Base-by-base conservation (phyloP, 768 basidiomycete genomes). In the Dioszegia aurantiaca region DNA sequence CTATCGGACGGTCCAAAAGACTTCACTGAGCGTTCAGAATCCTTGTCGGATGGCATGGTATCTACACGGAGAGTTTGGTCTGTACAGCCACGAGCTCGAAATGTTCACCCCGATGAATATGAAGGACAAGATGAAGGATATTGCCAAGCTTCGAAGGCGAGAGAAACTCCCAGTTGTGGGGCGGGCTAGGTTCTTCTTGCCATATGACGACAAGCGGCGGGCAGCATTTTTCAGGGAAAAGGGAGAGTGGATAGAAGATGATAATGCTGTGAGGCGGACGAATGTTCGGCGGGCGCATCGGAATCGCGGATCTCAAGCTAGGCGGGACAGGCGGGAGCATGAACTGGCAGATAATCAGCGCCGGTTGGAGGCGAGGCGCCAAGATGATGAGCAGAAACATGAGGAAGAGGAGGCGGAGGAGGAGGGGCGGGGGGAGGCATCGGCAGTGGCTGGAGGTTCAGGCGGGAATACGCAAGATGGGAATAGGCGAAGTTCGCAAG, bases 91-190 rank as follows among this genome's bases (percentile, higher is more conserved):
- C 11, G 6, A 14, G 1, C 49, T 73, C 19, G 51, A 60, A 36
- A 63, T 37, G 69, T 58, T 47, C 68, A 69, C 41, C 56, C 64
- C 0, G 65, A 70, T 37, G 49, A 67, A 73, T 57, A 73, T 73
- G 72, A 70, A 70, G 37, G 69, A 70, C 36, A 73, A 70, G 63
- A 67, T 73, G 65, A 30, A 59, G 12, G 10, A 65, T 70, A 6
- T 61, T 73, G 16, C n/a, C n/a, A 36, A 24, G 17, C 46, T 55
- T 12, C 19, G 72, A 3, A 24, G 51, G 19, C 67, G 65, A 19
- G 52, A 69, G 19, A 31, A 48, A 1, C 30, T 40, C 6, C 28
- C 12, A 16, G 62, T 72, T 4, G 56, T 55, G 16, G 68, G 65
- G 0, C 8, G 68, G 23, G 70, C 68, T 11, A 59, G 70, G 46